Evolutionary conservation across 495 filamentous ascomycete species (phyloP).

Genomic region (Tetracladium marchalianum): DNA sequence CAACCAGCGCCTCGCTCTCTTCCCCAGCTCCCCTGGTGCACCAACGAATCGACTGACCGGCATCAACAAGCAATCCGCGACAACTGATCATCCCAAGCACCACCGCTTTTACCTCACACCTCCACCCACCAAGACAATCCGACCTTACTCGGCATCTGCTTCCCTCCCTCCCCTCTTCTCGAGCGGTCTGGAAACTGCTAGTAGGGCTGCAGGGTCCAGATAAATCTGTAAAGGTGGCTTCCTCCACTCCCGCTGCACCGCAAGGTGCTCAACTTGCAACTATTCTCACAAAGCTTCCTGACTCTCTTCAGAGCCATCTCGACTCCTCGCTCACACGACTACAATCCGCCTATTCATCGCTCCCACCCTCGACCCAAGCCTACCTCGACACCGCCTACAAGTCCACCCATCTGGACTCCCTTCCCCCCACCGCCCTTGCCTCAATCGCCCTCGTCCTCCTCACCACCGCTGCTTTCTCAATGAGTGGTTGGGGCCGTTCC

Average conservation of each 20-base stretch:
- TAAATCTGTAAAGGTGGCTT: conserved; percentile 42
- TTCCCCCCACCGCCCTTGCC: conserved; percentile 11
- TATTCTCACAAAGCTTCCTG: conserved; percentile 31
- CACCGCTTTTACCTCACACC: too few relatives aligned
- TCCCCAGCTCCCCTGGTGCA: too few relatives aligned
- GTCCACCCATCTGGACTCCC: conserved; percentile 24
- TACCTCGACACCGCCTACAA: conserved; percentile 46
- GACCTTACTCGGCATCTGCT: background rate
- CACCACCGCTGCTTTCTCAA: conserved; percentile 13
- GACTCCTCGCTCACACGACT: conserved; percentile 31
- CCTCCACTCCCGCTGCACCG: conserved; percentile 34
- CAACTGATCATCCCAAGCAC: too few relatives aligned
- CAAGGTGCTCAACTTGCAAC: conserved; percentile 37
- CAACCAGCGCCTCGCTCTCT: too few relatives aligned
- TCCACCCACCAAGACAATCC: background rate
- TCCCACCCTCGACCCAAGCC: conserved; percentile 13
- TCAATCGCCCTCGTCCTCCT: conserved; percentile 9
- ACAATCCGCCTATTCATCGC: conserved; percentile 18
- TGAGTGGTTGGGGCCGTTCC: conserved; percentile 18
- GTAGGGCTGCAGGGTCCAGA: conserved; percentile 2
- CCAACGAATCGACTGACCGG: too few relatives aligned
- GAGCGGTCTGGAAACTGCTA: background rate
- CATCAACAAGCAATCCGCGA: too few relatives aligned
- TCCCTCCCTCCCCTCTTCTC: background rate
- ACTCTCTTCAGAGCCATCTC: conserved; percentile 37